A percentile compares a stretch with the other conserved stretches of the same genome.
These are phyloP conservation scores for Neospora caninum DNA, from an alignment of 169 alveolate species.

Conservation along the genomic window DNA sequence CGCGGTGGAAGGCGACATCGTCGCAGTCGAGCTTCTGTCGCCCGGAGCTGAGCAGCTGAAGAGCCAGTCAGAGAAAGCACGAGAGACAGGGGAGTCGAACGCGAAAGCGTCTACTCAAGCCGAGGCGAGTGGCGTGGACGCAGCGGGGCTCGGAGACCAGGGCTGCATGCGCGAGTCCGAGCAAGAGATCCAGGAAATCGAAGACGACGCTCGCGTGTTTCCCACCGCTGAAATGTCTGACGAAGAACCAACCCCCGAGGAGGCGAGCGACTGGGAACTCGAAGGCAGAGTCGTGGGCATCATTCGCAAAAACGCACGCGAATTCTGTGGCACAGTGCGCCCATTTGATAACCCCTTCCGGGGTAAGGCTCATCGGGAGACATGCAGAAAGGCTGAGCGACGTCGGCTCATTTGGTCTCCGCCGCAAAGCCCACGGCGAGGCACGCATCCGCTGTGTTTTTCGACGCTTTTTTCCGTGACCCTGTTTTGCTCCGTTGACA, in stretches of 20 bases:
- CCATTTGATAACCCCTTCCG: slow-evolving; percentile 64
- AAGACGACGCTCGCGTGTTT: not conserved
- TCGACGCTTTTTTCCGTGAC: no score
- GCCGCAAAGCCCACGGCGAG: no score
- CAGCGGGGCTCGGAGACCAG: not conserved
- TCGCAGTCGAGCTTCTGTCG: slow-evolving; percentile 90
- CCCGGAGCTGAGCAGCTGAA: slow-evolving; percentile 41
- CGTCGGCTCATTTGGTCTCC: no score
- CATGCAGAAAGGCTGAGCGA: no score
- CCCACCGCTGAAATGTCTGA: not conserved
- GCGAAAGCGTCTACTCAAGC: not conserved
- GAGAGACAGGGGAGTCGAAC: not conserved
- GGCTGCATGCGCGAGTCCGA: not conserved
- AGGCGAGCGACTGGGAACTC: not conserved
- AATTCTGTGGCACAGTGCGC: slow-evolving; percentile 92
- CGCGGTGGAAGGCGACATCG: slow-evolving; percentile 97
- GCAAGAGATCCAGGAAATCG: not conserved
- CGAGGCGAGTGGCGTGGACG: not conserved
- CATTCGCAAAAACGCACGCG: slow-evolving; percentile 87
- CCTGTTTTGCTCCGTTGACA: no score
- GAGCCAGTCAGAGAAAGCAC: not conserved
- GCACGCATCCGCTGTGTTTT: no score
- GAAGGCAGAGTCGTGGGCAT: slow-evolving; percentile 93
- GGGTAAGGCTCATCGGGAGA: no score
- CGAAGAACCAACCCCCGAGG: not conserved